Conservation (phyloP, 345 rosid genomes). For the Eucalyptus cloeziana region DNA sequence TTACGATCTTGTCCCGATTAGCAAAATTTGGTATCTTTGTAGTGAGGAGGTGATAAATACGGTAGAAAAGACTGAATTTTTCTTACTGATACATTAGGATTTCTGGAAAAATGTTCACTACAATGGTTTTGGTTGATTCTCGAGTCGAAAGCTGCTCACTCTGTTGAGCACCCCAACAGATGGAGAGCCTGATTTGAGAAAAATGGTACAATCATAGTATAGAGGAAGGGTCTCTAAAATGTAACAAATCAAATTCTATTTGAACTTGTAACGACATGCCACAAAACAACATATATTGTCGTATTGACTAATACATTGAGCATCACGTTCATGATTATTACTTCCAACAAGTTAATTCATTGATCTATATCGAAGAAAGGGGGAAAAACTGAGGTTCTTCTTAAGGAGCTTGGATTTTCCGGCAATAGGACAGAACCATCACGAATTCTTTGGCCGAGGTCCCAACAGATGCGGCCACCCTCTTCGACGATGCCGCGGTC, state of each 20-base stretch:
- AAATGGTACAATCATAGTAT: background rate
- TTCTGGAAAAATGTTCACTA: background rate
- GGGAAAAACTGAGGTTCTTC: background rate
- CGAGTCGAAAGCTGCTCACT: background rate
- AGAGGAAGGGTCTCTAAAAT: background rate
- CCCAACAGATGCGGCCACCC: slow-evolving; percentile 40
- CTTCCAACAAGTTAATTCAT: background rate
- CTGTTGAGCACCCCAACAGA: background rate
- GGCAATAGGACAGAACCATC: slow-evolving; percentile 57
- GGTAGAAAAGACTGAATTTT: background rate
- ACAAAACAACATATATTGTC: background rate
- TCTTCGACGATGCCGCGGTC: slow-evolving; percentile 28
- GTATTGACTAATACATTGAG: background rate
- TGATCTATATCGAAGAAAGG: background rate
- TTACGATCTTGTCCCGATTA: background rate
- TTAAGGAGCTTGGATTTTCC: slow-evolving; percentile 23
- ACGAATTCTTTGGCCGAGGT: slow-evolving; percentile 65
- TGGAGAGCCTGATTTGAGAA: background rate
- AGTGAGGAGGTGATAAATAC: background rate
- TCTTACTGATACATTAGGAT: background rate
- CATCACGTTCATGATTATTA: background rate
- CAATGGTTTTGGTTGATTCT: background rate
- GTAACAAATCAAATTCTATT: background rate
- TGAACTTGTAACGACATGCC: background rate
- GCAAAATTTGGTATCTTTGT: background rate